Conservation (phyloP, 2,329 filamentous ascomycete genomes). For the Hypoxylon sp. region DNA sequence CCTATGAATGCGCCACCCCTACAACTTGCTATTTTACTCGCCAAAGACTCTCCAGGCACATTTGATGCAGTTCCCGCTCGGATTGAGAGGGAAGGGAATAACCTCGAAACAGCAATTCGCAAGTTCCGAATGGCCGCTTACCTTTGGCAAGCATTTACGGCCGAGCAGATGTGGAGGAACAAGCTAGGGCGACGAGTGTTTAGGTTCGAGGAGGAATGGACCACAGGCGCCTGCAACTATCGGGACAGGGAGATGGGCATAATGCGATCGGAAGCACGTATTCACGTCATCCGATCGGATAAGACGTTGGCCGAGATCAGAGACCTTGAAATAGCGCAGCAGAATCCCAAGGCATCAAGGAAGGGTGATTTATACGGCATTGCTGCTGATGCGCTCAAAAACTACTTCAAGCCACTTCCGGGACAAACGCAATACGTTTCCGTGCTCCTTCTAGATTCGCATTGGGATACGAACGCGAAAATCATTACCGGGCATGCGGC, state of each 20-base stretch:
- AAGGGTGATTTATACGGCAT: constrained; percentile 83
- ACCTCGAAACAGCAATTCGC: constrained; percentile 81
- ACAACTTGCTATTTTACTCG: constrained; percentile 89
- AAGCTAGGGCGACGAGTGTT: constrained; percentile 88
- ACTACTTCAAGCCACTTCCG: constrained; percentile 79
- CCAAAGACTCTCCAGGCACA: constrained; percentile 87
- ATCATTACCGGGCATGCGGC: constrained; percentile 86
- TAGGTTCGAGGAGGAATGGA: constrained; percentile 96
- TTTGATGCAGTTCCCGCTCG: constrained; percentile 87
- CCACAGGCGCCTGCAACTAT: constrained; percentile 81
- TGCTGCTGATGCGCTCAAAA: constrained; percentile 81
- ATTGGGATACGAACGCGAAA: constrained; percentile 83
- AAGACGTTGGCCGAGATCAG: constrained; percentile 89
- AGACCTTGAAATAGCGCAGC: constrained; percentile 82
- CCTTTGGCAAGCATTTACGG: constrained; percentile 96
- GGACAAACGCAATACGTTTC: constrained; percentile 92
- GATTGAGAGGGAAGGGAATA: constrained; percentile 84
- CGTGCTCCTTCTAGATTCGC: constrained; percentile 86
- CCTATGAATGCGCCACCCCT: constrained; percentile 84
- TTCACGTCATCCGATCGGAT: constrained; percentile 86
- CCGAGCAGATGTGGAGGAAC: constrained; percentile 95
- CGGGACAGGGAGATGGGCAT: constrained; percentile 78
- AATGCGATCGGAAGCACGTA: constrained; percentile 90
- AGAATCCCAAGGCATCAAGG: constrained; percentile 77
- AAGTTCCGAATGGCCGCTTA: constrained; percentile 98